Evolutionary conservation across 345 rosid species (phyloP).

Genomic region (Gossypium mustelinum): DNA sequence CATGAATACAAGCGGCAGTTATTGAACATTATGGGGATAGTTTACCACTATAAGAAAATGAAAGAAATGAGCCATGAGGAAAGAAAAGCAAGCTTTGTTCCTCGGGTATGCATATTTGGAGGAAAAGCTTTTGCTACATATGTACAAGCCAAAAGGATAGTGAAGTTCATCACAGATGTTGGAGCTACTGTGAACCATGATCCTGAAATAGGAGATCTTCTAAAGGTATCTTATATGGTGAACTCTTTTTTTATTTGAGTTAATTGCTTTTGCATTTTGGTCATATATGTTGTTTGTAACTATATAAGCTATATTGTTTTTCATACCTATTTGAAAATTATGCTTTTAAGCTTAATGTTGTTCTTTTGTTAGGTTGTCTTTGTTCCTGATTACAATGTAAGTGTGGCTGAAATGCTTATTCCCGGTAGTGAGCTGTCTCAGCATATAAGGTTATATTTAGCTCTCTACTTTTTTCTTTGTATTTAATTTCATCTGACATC

Average conservation of each 20-base stretch:
- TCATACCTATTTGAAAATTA: neutral
- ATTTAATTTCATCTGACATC: neutral
- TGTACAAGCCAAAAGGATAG: slow-evolving; percentile 76
- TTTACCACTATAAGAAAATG: slow-evolving; percentile 70
- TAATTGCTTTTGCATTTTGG: neutral
- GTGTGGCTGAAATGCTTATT: slow-evolving; percentile 74
- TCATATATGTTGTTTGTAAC: neutral
- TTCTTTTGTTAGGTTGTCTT: slow-evolving; percentile 48
- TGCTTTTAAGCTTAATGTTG: neutral
- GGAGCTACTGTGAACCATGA: slow-evolving; percentile 63
- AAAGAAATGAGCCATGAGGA: slow-evolving; percentile 60
- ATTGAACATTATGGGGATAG: slow-evolving; percentile 63
- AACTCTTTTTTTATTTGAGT: neutral
- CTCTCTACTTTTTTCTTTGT: neutral
- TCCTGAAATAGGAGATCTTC: slow-evolving; percentile 60
- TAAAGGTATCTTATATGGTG: slow-evolving; percentile 37
- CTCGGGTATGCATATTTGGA: slow-evolving; percentile 73
- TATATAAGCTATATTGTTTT: too few species aligned
- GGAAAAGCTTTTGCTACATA: slow-evolving; percentile 83
- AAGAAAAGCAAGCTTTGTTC: slow-evolving; percentile 44
- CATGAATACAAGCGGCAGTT: slow-evolving; percentile 74
- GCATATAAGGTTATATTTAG: slow-evolving; percentile 58
- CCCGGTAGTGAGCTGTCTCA: slow-evolving; percentile 85
- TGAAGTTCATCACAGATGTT: slow-evolving; percentile 66
- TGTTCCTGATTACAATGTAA: slow-evolving; percentile 79